Conservation (phyloP, 345 rosid genomes). For the sweet orange (Citrus sinensis) region DVS_A1.0 CM039163.1:43574001-43574500, state of each 20-base stretch:
- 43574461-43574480: no score
- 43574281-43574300: neutral
- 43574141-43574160: neutral
- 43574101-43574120: neutral
- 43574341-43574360: no score
- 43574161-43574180: neutral
- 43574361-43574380: no score
- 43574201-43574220: neutral
- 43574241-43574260: neutral
- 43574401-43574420: no score
- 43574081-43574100: no score
- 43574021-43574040: conserved; percentile 8
- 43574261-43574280: neutral
- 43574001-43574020: conserved; percentile 38
- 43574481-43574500: fast-evolving
- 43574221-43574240: neutral
- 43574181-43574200: neutral
- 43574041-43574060: neutral
- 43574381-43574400: no score
- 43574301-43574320: conserved; percentile 15
- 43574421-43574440: no score
- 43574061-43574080: no score
- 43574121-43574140: neutral
- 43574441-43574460: no score
- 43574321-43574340: neutral